Base-by-base conservation (phyloP, 2,329 filamentous ascomycete genomes). In the Hymenoscyphus fraxineus region DNA sequence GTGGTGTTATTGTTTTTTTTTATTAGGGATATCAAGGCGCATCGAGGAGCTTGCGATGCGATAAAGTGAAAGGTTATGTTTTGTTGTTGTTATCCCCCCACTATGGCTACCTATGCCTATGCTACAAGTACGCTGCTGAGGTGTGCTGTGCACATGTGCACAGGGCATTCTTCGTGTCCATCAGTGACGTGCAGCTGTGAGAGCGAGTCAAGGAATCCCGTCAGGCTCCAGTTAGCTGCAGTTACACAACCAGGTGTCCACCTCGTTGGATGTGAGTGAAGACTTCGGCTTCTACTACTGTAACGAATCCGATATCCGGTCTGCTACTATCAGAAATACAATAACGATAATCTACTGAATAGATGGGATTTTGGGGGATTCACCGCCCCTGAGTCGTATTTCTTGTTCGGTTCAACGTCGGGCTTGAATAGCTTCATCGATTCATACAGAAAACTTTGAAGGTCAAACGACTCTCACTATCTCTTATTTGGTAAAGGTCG, bases 1-100 rank as follows among this genome's bases (percentile, higher is more conserved):
- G 27, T 27, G 27, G 27, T 27, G 2, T 27, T 27, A 27, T 27
- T 27, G n/a, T n/a, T 27, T 27, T 27, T 27, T 27, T 27, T 32
- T 27, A 31, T 31, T 60, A 31, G 47, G 47, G 22, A 31, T 54
- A 54, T 19, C 19, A 54, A 31, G 47, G 19, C 47, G 22, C 47
- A 54, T 54, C 47, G 47, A 54, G 22, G 47, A n/a, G 19, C 22
- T 54, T 35, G 6, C 35, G 35, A 35, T 35, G 4, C 47, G 47
- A 27, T 27, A 54, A 44, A 54, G 44, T 22, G 44, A 31, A 35
- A 6, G 35, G 9, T 7, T 35, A 10, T 27, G 44, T 51, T 19
- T 54, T 54, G 47, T 54, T 54, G 47, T 54, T 54, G 47, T 54
- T 54, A 54, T 54, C 47, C 47, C 47, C 47, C 47, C 47, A 19